Evolutionary conservation across 768 basidiomycete genomes (phyloP), one percentile per base, ranked within the genome.

Genomic region (Rickenella mellea): DNA sequence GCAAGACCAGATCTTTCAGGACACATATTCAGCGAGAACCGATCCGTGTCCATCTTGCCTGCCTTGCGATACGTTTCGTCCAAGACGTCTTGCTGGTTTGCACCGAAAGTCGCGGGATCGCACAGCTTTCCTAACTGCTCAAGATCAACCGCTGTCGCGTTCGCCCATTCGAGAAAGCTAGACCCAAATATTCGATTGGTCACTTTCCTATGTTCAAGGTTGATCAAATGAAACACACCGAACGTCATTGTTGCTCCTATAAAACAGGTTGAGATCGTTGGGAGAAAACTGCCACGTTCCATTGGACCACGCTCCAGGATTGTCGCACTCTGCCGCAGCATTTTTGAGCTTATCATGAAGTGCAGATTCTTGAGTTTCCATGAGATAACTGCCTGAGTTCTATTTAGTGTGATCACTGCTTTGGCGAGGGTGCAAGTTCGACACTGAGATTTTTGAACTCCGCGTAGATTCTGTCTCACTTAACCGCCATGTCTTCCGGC

Each of bases 41-140:
- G 38, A 2, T 45, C 32, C 0, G 44, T 29, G 37, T 70, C 67
- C 49, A 75, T 49, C 54, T 73, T 73, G 3, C 67, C 59, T 1
- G 66, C 68, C 45, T 69, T 71, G 15, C 70, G 58, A 45, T 72
- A 73, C 4, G 62, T 53, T 37, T 69, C 66, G 46, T 73, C 71
- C 3, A 65, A 46, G 0, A 70, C 62, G 24, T 69, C 59, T 28
- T 68, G 41, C 5, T 61, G 41, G 17, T 58, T 51, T 0, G 41
- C 27, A 4, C 71, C 69, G 38, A 70, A 73, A 1, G 64, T 58
- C 5, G 69, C 69, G 0, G 61, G 66, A 4, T 64, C 48, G 46
- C 69, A 70, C 1, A 63, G 62, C 0, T 46, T 36, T 0, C 56
- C 45, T 6, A 72, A 62, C 3, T 45, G 29, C n/a, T 55, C 44